Percentiles rank a stretch among this genome's conserved stretches.
phyloP scores from a whole-genome alignment of 148 eudicot genomes.

The Agrostemma githago region DNA sequence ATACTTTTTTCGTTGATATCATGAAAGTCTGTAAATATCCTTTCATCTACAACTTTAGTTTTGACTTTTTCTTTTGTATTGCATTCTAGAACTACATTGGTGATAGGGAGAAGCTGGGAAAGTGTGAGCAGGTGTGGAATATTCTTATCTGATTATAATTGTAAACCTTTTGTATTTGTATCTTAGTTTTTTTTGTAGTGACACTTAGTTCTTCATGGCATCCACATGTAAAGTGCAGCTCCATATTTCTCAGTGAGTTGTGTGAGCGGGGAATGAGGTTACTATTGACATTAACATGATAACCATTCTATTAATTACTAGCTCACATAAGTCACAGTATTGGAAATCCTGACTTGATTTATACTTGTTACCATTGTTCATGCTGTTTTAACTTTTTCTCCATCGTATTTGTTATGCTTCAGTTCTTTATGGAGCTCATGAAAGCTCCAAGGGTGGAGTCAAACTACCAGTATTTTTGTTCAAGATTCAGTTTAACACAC shows the following conservation, averaged over 20 bases:
- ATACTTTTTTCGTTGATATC: background rate
- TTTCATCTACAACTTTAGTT: background rate
- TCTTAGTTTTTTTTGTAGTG: background rate
- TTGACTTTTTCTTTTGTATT: conserved; percentile 21
- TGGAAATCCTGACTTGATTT: background rate
- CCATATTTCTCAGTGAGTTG: background rate
- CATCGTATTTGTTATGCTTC: conserved; percentile 32
- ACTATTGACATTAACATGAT: background rate
- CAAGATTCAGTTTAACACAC: conserved; percentile 90
- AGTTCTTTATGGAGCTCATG: conserved; percentile 95
- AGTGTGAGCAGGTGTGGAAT: conserved; percentile 85
- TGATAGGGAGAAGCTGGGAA: conserved; percentile 73
- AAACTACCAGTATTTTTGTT: conserved; percentile 78
- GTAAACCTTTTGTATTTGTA: background rate
- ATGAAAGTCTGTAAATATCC: background rate
- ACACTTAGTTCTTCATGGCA: conserved; percentile 1
- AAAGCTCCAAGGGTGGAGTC: conserved; percentile 95
- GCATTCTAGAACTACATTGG: conserved; percentile 65
- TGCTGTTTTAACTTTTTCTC: conserved; percentile 10
- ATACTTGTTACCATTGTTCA: background rate
- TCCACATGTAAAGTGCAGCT: background rate
- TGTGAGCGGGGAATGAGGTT: background rate
- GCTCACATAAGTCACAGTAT: too few species aligned
- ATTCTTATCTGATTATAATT: conserved; percentile 2
- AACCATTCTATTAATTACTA: background rate